These are phyloP conservation scores for Collariella sp. DNA, from an alignment of 495 filamentous ascomycete species.

Conservation along the genomic window DNA sequence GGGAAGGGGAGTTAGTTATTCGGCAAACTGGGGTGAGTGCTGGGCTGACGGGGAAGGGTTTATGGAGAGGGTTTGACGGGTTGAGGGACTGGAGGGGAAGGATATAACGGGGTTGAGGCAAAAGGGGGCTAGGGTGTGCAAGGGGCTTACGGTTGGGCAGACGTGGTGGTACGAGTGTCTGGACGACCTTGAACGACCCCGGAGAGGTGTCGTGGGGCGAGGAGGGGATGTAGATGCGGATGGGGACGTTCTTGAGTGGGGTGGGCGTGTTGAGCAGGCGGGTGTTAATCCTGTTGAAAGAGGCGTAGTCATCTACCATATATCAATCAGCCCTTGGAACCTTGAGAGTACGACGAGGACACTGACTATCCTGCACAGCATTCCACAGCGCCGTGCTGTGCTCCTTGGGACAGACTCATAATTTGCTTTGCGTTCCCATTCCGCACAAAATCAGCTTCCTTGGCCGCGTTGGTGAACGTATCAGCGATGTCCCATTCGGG, in stretches of 20 bases:
- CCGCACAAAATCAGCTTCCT: slow-evolving; percentile 81
- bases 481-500: slow-evolving; percentile 70
- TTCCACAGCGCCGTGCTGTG: slow-evolving; percentile 84
- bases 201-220: slow-evolving; percentile 38
- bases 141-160: slow-evolving; percentile 29
- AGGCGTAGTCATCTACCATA: slow-evolving; percentile 56
- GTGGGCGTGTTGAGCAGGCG: slow-evolving; percentile 70
- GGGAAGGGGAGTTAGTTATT: too few relatives aligned
- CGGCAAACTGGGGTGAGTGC: too few relatives aligned
- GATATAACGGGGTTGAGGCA: not conserved
- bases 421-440: slow-evolving; percentile 87
- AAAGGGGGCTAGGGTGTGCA: not conserved
- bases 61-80: too few relatives aligned
- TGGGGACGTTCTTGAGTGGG: slow-evolving; percentile 69
- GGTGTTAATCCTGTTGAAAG: slow-evolving; percentile 65
- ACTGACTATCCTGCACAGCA: slow-evolving; percentile 67
- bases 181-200: slow-evolving; percentile 58
- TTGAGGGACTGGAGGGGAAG: too few relatives aligned
- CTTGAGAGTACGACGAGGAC: not conserved
- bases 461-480: slow-evolving; percentile 87
- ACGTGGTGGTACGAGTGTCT: slow-evolving; percentile 51
- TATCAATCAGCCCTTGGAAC: not conserved
- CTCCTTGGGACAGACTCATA: slow-evolving; percentile 83
- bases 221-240: slow-evolving; percentile 82
- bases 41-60: too few relatives aligned